These are phyloP conservation scores for Earliella scabrosa DNA, from an alignment of 1,284 basidiomycete genomes.

Conservation along the genomic window DNA sequence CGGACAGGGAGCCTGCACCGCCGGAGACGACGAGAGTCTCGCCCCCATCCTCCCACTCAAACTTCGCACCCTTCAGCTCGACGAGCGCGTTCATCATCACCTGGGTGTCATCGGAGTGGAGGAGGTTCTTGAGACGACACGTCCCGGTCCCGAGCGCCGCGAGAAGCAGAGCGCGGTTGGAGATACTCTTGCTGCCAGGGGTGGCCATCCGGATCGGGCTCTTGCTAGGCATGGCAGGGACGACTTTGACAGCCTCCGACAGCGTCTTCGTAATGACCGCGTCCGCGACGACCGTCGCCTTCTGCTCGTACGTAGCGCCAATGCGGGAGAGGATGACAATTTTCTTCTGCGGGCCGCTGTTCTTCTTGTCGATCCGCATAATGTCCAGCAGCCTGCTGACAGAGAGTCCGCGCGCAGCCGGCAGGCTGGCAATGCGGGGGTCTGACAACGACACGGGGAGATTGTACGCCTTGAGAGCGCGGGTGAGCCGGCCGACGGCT, in stretches of 20 bases:
- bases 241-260: conserved; percentile 76
- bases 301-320: conserved; percentile 91
- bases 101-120: conserved; percentile 98
- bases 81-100: conserved; percentile 97
- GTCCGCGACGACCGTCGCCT: conserved; percentile 87
- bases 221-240: conserved; percentile 68
- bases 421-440: conserved; percentile 73
- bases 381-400: conserved; percentile 90
- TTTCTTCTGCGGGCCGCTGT: conserved; percentile 89
- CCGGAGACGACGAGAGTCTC: conserved; percentile 94
- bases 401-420: conserved; percentile 73
- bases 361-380: conserved; percentile 98
- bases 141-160: conserved; percentile 92
- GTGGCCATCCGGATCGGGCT: conserved; percentile 87
- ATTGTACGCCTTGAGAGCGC: conserved; percentile 86
- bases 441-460: conserved; percentile 70
- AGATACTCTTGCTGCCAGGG: conserved; percentile 96
- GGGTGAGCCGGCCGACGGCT: conserved; percentile 83
- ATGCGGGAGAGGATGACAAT: conserved; percentile 92
- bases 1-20: conserved; percentile 80
- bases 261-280: conserved; percentile 81
- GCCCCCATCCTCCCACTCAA: conserved; percentile 91
- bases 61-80: conserved; percentile 90
- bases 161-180: conserved; percentile 93
- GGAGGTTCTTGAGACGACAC: conserved; percentile 86